phyloP scores from a whole-genome alignment of 2,329 filamentous ascomycete species.

The Trichoderma citrinoviride region DNA sequence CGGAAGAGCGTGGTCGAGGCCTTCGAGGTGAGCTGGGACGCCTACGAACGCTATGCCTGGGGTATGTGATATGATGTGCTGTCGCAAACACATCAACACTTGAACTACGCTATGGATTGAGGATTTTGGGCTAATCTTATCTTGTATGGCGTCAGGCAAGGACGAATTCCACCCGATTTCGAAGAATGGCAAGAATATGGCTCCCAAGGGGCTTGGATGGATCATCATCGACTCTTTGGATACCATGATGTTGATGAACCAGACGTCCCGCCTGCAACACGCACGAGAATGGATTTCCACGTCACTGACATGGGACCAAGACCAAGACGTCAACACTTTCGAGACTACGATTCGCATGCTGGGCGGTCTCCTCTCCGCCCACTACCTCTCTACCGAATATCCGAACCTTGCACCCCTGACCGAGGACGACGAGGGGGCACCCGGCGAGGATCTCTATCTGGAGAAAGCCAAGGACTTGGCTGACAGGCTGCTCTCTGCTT shows the following conservation, averaged over 20 bases:
- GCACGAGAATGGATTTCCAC: conserved; percentile 86
- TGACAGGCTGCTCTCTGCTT: conserved; percentile 81
- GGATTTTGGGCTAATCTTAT: not conserved
- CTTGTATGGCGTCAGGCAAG: conserved; percentile 50
- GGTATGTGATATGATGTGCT: conserved; percentile 54
- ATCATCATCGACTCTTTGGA: conserved; percentile 96
- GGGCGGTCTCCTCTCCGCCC: conserved; percentile 85
- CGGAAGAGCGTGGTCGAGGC: conserved; percentile 82
- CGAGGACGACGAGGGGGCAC: conserved; percentile 67
- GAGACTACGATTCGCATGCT: conserved; percentile 98
- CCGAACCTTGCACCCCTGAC: conserved; percentile 73
- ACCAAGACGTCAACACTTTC: conserved; percentile 96
- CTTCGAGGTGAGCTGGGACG: conserved; percentile 88
- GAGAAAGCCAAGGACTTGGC: conserved; percentile 94
- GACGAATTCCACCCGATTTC: conserved; percentile 85
- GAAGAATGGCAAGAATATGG: conserved; percentile 80
- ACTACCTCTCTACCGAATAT: conserved; percentile 85
- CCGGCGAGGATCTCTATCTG: conserved; percentile 87
- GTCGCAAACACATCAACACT: not conserved
- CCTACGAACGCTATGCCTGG: conserved; percentile 92
- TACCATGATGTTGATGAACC: conserved; percentile 97
- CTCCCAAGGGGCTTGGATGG: conserved; percentile 87
- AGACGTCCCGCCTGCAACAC: conserved; percentile 78
- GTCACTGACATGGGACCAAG: conserved; percentile 79
- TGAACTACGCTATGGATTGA: not conserved